Conservation (phyloP, 768 basidiomycete genomes). For the Gautieria morchelliformis region DNA sequence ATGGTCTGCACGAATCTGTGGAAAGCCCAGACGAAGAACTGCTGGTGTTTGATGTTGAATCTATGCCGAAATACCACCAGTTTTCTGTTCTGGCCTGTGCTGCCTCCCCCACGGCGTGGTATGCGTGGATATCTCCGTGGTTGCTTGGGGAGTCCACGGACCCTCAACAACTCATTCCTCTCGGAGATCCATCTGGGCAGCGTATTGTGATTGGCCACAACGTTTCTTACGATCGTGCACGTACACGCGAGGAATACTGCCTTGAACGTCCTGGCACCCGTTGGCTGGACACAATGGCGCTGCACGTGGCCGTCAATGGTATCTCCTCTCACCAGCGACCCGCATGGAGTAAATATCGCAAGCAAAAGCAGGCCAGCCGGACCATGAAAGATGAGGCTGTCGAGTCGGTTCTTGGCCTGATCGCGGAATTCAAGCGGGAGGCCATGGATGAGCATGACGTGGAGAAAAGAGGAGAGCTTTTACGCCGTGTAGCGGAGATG, state of each 20-base stretch:
- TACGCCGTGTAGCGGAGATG: constrained; percentile 26
- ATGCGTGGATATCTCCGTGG: constrained; percentile 95
- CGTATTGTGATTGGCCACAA: constrained; percentile 88
- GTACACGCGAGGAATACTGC: constrained; percentile 76
- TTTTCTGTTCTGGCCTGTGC: constrained; percentile 88
- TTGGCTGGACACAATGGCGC: constrained; percentile 89
- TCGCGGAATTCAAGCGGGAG: constrained; percentile 24
- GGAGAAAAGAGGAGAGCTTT: constrained; percentile 28
- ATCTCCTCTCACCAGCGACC: constrained; percentile 93
- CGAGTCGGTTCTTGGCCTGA: constrained; percentile 46
- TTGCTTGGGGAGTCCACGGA: constrained; percentile 53
- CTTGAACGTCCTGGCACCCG: constrained; percentile 58
- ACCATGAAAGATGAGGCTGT: constrained; percentile 45
- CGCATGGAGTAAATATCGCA: constrained; percentile 82
- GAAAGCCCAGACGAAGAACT: constrained; percentile 59
- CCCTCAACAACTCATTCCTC: constrained; percentile 58
- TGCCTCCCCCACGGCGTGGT: constrained; percentile 78
- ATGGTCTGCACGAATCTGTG: constrained; percentile 75
- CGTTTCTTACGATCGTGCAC: constrained; percentile 84
- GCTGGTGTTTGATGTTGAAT: constrained; percentile 92
- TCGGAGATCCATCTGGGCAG: constrained; percentile 40
- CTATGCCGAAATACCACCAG: constrained; percentile 71
- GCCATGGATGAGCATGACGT: constrained; percentile 32
- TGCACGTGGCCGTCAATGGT: constrained; percentile 89
- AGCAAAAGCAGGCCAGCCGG: constrained; percentile 47